A percentile compares a stretch with the other conserved stretches of the same genome.
These are phyloP conservation scores for Hypsizygus marmoreus DNA, from an alignment of 768 basidiomycete genomes.

Conservation along the genomic window DNA sequence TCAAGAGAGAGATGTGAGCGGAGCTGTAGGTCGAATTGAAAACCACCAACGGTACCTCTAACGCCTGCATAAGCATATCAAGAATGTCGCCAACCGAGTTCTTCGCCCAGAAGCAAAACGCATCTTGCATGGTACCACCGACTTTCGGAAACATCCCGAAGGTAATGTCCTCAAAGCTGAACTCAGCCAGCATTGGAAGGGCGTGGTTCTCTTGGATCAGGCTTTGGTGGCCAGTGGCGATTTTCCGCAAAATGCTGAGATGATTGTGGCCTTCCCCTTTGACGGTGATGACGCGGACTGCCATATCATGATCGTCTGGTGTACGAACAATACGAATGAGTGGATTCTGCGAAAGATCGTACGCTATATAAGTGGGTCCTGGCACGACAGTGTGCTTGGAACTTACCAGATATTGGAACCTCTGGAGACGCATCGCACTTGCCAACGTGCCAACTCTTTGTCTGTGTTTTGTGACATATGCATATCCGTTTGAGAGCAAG, in stretches of 20 bases:
- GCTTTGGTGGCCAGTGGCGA: constrained; percentile 7
- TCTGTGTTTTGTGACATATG: too few relatives aligned
- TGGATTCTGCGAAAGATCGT: constrained; percentile 10
- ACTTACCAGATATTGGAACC: too few relatives aligned
- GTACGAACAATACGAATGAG: constrained; percentile 11
- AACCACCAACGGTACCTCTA: constrained; percentile 25
- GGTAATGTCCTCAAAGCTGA: constrained; percentile 19
- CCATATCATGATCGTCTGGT: constrained; percentile 14
- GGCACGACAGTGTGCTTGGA: too few relatives aligned
- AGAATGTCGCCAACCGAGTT: constrained; percentile 26
- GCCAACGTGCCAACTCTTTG: too few relatives aligned
- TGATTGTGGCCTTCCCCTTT: constrained; percentile 8
- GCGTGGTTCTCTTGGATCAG: constrained; percentile 16
- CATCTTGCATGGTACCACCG: constrained; percentile 1
- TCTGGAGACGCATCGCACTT: too few relatives aligned
- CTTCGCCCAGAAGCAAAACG: constrained; percentile 15
- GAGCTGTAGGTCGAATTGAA: not conserved
- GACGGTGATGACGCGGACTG: constrained; percentile 7
- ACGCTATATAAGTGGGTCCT: too few relatives aligned
- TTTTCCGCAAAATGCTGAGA: constrained; percentile 11
- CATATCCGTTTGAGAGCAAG: too few relatives aligned
- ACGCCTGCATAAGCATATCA: constrained; percentile 25
- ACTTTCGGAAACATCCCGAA: constrained; percentile 23
- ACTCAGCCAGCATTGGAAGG: constrained; percentile 17
- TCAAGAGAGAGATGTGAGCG: constrained; percentile 2